Conservation (phyloP, 2,329 filamentous ascomycete species). For the Aspergillus tubingensis region DNA sequence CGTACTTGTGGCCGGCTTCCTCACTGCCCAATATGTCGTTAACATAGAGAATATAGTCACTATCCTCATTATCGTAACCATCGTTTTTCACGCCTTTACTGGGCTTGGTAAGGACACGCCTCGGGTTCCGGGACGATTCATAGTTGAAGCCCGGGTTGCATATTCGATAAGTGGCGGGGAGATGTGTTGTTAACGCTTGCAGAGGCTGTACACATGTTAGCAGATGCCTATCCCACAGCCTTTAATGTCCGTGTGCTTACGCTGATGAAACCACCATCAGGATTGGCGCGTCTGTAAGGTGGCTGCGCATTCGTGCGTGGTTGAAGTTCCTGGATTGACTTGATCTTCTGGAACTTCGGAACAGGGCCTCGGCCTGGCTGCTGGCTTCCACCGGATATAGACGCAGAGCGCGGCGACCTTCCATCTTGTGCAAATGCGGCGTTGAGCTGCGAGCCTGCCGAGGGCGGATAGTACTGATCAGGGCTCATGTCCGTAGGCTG, state of each 20-base stretch:
- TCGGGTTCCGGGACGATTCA: conserved; percentile 93
- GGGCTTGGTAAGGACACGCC: conserved; percentile 92
- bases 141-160: conserved; percentile 99
- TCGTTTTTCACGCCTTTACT: conserved; percentile 99
- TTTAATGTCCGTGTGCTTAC: conserved; percentile 55
- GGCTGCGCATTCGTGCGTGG: conserved; percentile 86
- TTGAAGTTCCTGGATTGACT: conserved; percentile 70
- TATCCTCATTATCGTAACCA: conserved; percentile 98
- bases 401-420: conserved; percentile 51
- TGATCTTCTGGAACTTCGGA: conserved; percentile 82
- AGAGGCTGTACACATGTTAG: conserved; percentile 65
- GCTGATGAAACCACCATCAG: conserved; percentile 97
- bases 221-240: not conserved
- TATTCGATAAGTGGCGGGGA: conserved; percentile 95
- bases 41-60: conserved; percentile 98
- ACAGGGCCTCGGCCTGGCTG: conserved; percentile 64
- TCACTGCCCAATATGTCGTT: conserved; percentile 98
- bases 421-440: conserved; percentile 60
- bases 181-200: conserved; percentile 89
- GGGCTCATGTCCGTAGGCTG: conserved; percentile 66
- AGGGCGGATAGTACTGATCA: conserved; percentile 71
- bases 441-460: conserved; percentile 71
- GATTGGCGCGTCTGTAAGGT: conserved; percentile 87
- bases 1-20: conserved; percentile 94
- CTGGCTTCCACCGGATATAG: conserved; percentile 52